Evolutionary conservation across 2,329 filamentous ascomycete species (phyloP).

Genomic region (Neobulgaria alba): DNA sequence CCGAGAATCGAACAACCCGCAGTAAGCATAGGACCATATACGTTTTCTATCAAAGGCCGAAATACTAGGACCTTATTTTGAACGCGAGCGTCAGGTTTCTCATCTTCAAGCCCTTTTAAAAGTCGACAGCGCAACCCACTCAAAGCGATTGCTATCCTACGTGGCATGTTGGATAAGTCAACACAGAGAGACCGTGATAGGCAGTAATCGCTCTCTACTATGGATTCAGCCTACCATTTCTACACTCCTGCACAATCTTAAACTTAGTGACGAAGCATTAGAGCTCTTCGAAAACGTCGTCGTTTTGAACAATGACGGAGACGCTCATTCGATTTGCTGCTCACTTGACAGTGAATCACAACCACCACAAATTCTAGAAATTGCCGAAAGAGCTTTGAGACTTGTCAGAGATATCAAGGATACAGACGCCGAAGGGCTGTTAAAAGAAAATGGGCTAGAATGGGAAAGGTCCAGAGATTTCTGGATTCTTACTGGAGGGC

Average conservation of each 20-base stretch:
- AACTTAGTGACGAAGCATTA: slow-evolving; percentile 1
- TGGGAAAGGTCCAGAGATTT: slow-evolving; percentile 2
- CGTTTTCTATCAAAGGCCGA: neutral
- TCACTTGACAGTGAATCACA: neutral
- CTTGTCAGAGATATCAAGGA: neutral
- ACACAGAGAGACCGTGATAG: neutral
- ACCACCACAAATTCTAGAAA: neutral
- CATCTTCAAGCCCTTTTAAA: neutral
- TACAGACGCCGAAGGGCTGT: neutral
- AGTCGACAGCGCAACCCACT: neutral
- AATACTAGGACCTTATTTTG: neutral
- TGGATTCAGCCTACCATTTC: slow-evolving; percentile 1
- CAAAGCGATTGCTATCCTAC: neutral
- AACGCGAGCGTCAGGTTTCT: neutral
- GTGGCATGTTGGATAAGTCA: neutral
- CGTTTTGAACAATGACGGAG: neutral
- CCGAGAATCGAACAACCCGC: neutral
- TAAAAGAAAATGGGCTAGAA: neutral
- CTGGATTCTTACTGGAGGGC: slow-evolving; percentile 1
- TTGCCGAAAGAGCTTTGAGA: slow-evolving; percentile 3
- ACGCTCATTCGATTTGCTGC: neutral
- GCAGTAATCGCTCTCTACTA: neutral
- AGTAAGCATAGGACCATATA: neutral
- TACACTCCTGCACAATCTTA: neutral
- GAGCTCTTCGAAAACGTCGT: slow-evolving; percentile 2